phyloP scores from a whole-genome alignment of 1,284 basidiomycete species.

The Marasmius tenuissimus region DNA sequence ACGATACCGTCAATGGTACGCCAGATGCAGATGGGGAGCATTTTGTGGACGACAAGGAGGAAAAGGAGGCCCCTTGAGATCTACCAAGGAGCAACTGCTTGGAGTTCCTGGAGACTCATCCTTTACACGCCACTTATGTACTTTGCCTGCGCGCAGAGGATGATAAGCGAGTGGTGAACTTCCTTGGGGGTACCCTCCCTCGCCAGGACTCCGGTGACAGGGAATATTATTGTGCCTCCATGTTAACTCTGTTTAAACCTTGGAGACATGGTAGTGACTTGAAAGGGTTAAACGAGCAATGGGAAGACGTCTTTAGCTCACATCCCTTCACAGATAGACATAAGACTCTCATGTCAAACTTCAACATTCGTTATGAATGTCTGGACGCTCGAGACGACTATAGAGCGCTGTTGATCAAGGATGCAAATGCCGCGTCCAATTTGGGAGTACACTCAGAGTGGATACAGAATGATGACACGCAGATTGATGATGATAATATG shows the following conservation, averaged over 20 bases:
- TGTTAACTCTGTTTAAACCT: conserved; percentile 28
- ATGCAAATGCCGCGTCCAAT: background rate
- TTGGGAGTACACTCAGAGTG: background rate
- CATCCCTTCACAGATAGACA: conserved; percentile 15
- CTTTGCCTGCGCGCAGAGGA: background rate
- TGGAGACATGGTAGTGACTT: conserved; percentile 19
- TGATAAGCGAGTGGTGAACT: background rate
- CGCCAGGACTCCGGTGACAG: conserved; percentile 20
- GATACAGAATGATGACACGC: background rate
- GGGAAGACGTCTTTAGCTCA: conserved; percentile 21
- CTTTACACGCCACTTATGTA: background rate
- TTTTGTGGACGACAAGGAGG: too few species aligned
- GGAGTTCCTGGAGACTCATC: background rate
- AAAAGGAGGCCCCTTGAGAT: too few species aligned
- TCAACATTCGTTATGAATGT: conserved; percentile 25
- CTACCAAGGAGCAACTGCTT: background rate
- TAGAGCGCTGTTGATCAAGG: conserved; percentile 7
- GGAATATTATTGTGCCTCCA: conserved; percentile 26
- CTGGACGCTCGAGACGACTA: conserved; percentile 24
- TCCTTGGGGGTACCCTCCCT: background rate
- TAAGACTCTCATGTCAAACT: conserved; percentile 20
- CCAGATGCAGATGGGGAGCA: too few species aligned
- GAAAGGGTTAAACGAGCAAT: conserved; percentile 14
- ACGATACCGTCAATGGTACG: too few species aligned
- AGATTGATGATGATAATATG: too few species aligned